Base-by-base conservation (phyloP, 192 early-diverging fungal genomes). In the Podila clonocystis region DNA sequence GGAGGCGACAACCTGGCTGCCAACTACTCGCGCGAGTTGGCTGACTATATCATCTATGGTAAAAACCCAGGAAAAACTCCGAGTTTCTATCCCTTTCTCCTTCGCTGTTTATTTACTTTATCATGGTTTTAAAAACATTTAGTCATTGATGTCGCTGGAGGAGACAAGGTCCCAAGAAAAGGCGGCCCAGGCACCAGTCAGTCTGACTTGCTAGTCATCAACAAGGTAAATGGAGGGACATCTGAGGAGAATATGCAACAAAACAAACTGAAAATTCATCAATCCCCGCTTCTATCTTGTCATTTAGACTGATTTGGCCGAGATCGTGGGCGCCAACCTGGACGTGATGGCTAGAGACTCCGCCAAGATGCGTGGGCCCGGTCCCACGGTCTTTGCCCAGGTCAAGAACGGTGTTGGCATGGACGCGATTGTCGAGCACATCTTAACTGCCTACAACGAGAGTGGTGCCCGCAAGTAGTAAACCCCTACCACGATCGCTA, bases 181-280 rank as follows among this genome's bases (percentile, higher is more conserved):
- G 97, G 97, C 62, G 97, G 97, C 9, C 96, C 96, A n/a, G 97
- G 97, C 67, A 99, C 97, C 68, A 97, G 96, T 8, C 95, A 97
- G 82, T 95, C 93, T 67, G 97, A 99, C 72, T 87, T 99, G 48
- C 87, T 99, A 34, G 89, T 99, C 36, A 92, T 99, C 80, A 99
- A 99, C 86, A 99, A 99, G 77, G 77, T 80, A 79, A 31, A 31
- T 31, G 4, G 30, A 31, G 2, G 30, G 30, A 31, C 30, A 31
- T 31, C 30, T 31, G 30, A 31, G 1, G 30, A 31, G 30, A 1
- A 31, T 31, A 31, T 4, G 30, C 30, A 28, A 20, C 5, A 38
- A 48, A 26, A 11, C n/a, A n/a, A n/a, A n/a, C n/a, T n/a, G n/a
- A 24, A 41, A 50, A 65, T 17, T 4, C 30, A 31, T 31, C 4